These are phyloP conservation scores for Zhuliangozyma blackwelliae DNA, from an alignment of 1,139 yeast species.

Conservation along the genomic window DNA sequence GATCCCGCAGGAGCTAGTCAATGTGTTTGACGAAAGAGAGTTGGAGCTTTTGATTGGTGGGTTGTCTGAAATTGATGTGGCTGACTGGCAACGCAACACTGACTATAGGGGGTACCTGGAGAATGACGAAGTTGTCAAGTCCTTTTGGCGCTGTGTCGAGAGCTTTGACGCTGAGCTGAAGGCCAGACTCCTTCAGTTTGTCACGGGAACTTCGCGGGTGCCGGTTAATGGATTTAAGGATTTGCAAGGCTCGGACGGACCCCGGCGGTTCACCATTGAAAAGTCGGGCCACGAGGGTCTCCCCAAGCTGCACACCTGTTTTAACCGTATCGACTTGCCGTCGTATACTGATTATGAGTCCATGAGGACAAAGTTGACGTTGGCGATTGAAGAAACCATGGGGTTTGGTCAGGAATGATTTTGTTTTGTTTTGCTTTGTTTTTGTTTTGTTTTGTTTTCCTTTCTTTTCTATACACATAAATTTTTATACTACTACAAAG, in stretches of 20 bases:
- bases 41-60: slow-evolving; percentile 96
- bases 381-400: slow-evolving; percentile 91
- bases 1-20: slow-evolving; percentile 93
- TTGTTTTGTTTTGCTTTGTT: too few relatives aligned
- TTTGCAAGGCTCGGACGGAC: slow-evolving; percentile 97
- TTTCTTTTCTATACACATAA: too few relatives aligned
- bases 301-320: slow-evolving; percentile 95
- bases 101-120: slow-evolving; percentile 98
- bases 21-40: slow-evolving; percentile 96
- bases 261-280: slow-evolving; percentile 96
- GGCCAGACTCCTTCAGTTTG: slow-evolving; percentile 90
- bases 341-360: slow-evolving; percentile 73
- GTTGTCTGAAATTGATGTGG: slow-evolving; percentile 94
- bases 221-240: slow-evolving; percentile 99
- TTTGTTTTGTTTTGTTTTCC: too few relatives aligned
- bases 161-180: slow-evolving; percentile 97
- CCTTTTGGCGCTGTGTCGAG: slow-evolving; percentile 96
- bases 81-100: slow-evolving; percentile 98
- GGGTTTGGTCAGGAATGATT: slow-evolving; percentile 92
- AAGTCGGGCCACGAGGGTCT: slow-evolving; percentile 91
- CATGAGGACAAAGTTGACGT: slow-evolving; percentile 72
- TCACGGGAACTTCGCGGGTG: slow-evolving; percentile 97
- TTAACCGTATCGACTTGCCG: slow-evolving; percentile 89
- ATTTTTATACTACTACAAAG: too few relatives aligned
- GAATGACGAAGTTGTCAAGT: slow-evolving; percentile 90